Evolutionary conservation across 2,329 filamentous ascomycete species (phyloP), one percentile per base, ranked within the genome.

Genomic region (Nigrospora sphaerica): DNA sequence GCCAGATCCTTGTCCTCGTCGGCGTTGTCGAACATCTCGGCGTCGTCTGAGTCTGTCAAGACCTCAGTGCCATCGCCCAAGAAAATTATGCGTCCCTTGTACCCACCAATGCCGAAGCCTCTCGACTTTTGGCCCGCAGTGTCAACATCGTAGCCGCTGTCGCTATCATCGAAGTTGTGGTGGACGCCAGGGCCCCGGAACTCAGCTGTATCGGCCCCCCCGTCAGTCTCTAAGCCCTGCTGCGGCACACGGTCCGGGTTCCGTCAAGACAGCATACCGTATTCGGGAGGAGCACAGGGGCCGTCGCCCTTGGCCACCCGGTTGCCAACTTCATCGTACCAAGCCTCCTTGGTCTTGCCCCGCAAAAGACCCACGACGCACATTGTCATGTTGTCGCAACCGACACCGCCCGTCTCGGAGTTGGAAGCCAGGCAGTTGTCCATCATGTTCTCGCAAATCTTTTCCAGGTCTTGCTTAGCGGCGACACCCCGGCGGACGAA

Each of bases 301-400:
- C 93, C 93, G 71, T 98, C 93, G 70, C 92, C 93, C 66, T 92
- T 91, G 59, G 91, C 88, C 68, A 98, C 93, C 64, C 93, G 83
- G 73, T 86, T 89, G 61, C 86, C 89, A 67, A 98, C 86, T 73
- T 91, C 85, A 62, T 96, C 88, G 68, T 98, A 98, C 93, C 93
- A 98, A 72, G 96, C 86, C 63, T 96, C 91, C 79, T 95, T 95
- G 58, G 83, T 87, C 77, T 88, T 90, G 66, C 92, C 93, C 62
- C 88, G 82, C 57, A 98, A 79, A 64, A 98, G 82, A 56, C 86
- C 93, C 62, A 98, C 74, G 55, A 98, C 79, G 58, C 85, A 75
- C 86, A 98, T 97, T 57, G 93, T 98, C 93, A 98, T 98, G 76
- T 98, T 98, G 74, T 98, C 93, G 68, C 93, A 98, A 51, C 93